Percentiles rank a stretch among this genome's conserved stretches.
These are phyloP conservation scores for Candida tetrigidarum DNA, from an alignment of 1,139 yeast genomes.

Conservation along the genomic window DNA sequence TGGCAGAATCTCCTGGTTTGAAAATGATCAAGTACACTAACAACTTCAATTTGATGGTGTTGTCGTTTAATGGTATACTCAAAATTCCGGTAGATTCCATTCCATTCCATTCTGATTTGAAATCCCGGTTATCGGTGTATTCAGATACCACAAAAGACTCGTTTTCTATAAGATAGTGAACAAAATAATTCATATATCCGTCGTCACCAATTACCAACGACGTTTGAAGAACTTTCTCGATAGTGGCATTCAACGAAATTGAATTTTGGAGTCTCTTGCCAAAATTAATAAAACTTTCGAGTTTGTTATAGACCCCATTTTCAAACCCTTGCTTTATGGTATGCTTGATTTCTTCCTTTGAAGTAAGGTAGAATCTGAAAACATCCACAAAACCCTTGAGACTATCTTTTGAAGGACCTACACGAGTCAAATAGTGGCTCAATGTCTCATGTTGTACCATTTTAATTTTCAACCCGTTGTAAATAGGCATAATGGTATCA, in stretches of 20 bases:
- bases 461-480: slow-evolving; percentile 62
- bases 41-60: slow-evolving; percentile 22
- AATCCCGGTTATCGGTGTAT: slow-evolving; percentile 53
- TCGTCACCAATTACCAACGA: slow-evolving; percentile 40
- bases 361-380: slow-evolving; percentile 54
- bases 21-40: slow-evolving; percentile 30
- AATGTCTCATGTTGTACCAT: slow-evolving; percentile 82
- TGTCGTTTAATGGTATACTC: slow-evolving; percentile 15
- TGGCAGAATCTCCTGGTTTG: slow-evolving; percentile 19
- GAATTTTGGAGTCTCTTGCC: slow-evolving; percentile 45
- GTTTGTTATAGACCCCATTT: slow-evolving; percentile 58
- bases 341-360: slow-evolving; percentile 52
- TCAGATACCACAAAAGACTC: slow-evolving; percentile 17
- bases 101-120: slow-evolving; percentile 52
- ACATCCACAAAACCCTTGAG: slow-evolving; percentile 33
- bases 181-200: slow-evolving; percentile 34
- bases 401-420: slow-evolving; percentile 41
- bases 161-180: slow-evolving; percentile 18
- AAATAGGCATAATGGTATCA: slow-evolving; percentile 53
- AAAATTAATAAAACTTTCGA: slow-evolving; percentile 63
- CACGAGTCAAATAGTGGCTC: slow-evolving; percentile 56
- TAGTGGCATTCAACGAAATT: slow-evolving; percentile 35
- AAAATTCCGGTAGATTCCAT: slow-evolving; percentile 19
- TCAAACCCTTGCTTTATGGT: slow-evolving; percentile 56
- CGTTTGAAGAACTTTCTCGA: slow-evolving; percentile 38